phyloP scores from a whole-genome alignment of 768 basidiomycete species.

The Tulasnella sp. region DNA sequence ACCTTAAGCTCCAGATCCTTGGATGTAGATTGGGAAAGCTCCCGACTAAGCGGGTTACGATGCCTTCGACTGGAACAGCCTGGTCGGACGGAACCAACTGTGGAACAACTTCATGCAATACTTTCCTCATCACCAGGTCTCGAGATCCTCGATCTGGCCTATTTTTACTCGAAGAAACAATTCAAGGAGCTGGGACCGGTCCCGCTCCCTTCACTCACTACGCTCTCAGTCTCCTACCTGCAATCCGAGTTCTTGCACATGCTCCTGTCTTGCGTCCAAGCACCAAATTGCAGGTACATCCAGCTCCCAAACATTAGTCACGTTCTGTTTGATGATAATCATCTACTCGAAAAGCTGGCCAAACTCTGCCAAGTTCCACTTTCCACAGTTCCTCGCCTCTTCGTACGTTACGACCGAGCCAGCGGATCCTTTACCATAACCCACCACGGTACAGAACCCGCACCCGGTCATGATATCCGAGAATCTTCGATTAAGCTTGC shows the following conservation, averaged over 20 bases:
- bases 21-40: neutral
- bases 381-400: neutral
- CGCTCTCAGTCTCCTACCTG: neutral
- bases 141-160: neutral
- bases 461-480: neutral
- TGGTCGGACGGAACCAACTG: neutral
- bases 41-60: neutral
- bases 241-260: neutral
- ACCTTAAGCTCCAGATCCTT: neutral
- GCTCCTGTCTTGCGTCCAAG: neutral
- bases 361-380: neutral
- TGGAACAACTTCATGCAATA: neutral
- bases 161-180: neutral
- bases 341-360: neutral
- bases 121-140: neutral
- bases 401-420: neutral
- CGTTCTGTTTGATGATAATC: neutral
- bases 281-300: neutral
- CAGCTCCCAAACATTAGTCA: neutral
- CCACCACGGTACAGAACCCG: neutral
- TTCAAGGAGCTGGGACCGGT: neutral
- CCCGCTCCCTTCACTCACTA: neutral
- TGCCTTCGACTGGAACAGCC: neutral
- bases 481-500: neutral
- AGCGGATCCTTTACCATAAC: neutral